These are phyloP conservation scores for Paxillus rubicundulus DNA, from an alignment of 768 basidiomycete species.

Conservation along the genomic window DNA sequence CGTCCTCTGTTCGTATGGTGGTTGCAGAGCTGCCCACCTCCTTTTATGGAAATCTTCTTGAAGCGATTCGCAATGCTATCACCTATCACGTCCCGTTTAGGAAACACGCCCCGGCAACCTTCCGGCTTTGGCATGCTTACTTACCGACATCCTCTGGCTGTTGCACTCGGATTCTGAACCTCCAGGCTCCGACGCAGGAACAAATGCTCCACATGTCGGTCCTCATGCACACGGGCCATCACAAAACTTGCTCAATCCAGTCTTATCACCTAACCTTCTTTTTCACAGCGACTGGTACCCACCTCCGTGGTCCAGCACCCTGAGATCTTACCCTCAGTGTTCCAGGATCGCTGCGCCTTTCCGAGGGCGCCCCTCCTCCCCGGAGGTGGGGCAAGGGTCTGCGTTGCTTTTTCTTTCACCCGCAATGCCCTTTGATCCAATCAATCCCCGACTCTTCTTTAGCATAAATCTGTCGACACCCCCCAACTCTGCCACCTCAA, in stretches of 20 bases:
- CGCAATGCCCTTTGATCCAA: background rate
- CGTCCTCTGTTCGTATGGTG: background rate
- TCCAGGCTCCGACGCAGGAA: background rate
- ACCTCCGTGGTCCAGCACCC: background rate
- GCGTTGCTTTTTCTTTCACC: background rate
- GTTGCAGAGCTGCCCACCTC: background rate
- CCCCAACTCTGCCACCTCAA: too few species aligned
- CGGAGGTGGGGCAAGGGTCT: background rate
- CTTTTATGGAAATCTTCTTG: slow-evolving; percentile 1
- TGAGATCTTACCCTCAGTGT: background rate
- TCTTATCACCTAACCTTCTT: background rate
- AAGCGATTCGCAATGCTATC: slow-evolving; percentile 3
- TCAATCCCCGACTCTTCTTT: background rate
- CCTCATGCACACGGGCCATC: background rate
- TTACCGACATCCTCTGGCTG: too few species aligned
- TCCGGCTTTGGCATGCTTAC: too few species aligned
- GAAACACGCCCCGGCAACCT: background rate
- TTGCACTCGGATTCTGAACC: too few species aligned
- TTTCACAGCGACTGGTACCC: background rate
- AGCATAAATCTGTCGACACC: too few species aligned
- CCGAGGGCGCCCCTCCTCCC: background rate
- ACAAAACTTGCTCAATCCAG: background rate
- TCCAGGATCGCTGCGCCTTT: background rate
- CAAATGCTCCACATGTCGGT: background rate
- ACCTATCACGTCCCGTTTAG: background rate